Conservation (phyloP, 1,139 yeast genomes). For the Candida smagusa region DNA sequence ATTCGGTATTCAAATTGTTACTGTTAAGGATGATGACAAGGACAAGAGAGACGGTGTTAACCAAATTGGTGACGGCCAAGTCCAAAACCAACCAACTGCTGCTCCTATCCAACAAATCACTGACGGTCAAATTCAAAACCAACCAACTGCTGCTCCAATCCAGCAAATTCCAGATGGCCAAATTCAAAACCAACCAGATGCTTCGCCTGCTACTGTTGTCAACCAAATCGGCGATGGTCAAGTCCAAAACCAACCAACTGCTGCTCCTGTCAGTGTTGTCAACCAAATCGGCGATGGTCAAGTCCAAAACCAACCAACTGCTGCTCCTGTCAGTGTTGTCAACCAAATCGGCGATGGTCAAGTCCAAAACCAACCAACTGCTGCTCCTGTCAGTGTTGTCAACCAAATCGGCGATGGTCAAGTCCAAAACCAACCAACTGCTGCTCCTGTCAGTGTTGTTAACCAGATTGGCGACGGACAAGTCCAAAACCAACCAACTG, state of each 20-base stretch:
- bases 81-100: conserved; percentile 45
- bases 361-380: conserved; percentile 43
- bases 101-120: conserved; percentile 12
- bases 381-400: conserved; percentile 18
- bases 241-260: conserved; percentile 28
- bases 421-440: conserved; percentile 19
- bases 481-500: conserved; percentile 27
- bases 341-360: conserved; percentile 56
- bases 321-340: conserved; percentile 27
- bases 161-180: conserved; percentile 56
- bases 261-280: conserved; percentile 20
- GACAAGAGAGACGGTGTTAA: conserved; percentile 29
- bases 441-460: conserved; percentile 23
- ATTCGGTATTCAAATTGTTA: conserved; percentile 70
- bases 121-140: conserved; percentile 13
- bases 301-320: conserved; percentile 42
- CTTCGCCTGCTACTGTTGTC: conserved; percentile 21
- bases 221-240: conserved; percentile 43
- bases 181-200: conserved; percentile 40
- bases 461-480: conserved; percentile 37
- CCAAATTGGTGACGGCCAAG: conserved; percentile 48
- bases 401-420: conserved; percentile 45
- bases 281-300: conserved; percentile 46
- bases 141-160: conserved; percentile 41
- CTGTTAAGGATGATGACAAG: conserved; percentile 27